Evolutionary conservation across 768 basidiomycete species (phyloP), one percentile per base, ranked within the genome.

Genomic region (Clathrus columnatus): DNA sequence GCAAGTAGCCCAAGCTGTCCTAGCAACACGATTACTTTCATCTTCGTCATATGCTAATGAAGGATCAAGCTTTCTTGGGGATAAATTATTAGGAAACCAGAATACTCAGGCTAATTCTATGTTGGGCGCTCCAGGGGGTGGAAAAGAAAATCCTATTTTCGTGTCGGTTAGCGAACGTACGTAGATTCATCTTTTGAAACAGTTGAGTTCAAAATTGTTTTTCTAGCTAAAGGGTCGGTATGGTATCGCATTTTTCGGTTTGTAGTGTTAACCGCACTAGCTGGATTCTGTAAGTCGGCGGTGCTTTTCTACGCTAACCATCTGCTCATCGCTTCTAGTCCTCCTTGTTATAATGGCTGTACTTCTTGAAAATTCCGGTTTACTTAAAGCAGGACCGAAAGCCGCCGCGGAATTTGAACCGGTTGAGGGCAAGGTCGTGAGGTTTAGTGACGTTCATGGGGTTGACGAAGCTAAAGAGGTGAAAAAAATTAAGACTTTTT

Each of bases 381-480:
- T 97, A 42, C 81, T 96, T 74, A 95, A 95, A 72, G 83, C 87
- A 5, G 91, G 87, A 3, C 84, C 85, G 41, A 81, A 81, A 27
- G 83, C 86, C 58, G 30, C 54, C 17, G 71, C 84, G 24, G 85
- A 94, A 62, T 97, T 93, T 63, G 85, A 93, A 62, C 87, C 91
- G 6, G 71, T 79, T 2, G 78, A 86, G 65, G 88, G 84, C 27
- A 90, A 88, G 63, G 75, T 81, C 1, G 86, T 94, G 69, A 93
- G 81, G 63, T 98, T 99, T 65, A 84, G 81, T 59, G 96, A 99
- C 69, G 93, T 99, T 5, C 94, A 98, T 61, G 96, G 96, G 27
- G 87, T 95, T 24, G 96, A 98, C 62, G 96, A 99, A 70, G 96
- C 89, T 30, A 98, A 98, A 70, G 82, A 87, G 65, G 93, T 86